Evolutionary conservation across 2,329 filamentous ascomycete genomes (phyloP).

Genomic region (Helminthosporium solani): DNA sequence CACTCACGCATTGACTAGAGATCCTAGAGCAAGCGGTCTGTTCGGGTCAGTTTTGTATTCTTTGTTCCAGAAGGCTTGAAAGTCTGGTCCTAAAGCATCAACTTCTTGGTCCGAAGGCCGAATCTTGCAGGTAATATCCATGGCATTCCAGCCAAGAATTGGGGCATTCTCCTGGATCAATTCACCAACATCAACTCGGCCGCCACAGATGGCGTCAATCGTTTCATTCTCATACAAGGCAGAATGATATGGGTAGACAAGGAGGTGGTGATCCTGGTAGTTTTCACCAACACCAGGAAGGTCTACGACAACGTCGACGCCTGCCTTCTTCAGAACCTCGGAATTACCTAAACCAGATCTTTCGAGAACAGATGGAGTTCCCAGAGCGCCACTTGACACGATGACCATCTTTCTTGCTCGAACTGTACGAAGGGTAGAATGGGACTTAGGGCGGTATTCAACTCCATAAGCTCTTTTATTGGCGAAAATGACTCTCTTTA

Average conservation of each 20-base stretch:
- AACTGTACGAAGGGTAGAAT: constrained; percentile 42
- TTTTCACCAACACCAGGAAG: constrained; percentile 65
- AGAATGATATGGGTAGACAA: constrained; percentile 56
- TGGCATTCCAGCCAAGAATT: constrained; percentile 58
- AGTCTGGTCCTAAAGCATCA: constrained; percentile 53
- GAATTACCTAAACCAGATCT: constrained; percentile 60
- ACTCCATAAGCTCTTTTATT: constrained; percentile 59
- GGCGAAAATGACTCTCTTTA: constrained; percentile 57
- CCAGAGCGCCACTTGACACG: constrained; percentile 52
- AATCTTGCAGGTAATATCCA: constrained; percentile 59
- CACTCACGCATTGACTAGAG: constrained; percentile 39
- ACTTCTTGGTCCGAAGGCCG: constrained; percentile 57
- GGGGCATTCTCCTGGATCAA: constrained; percentile 52
- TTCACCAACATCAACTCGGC: constrained; percentile 49
- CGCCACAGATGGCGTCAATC: constrained; percentile 55
- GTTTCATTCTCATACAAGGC: constrained; percentile 51
- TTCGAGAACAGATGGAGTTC: constrained; percentile 60
- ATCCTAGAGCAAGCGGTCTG: constrained; percentile 53
- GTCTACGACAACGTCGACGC: constrained; percentile 56
- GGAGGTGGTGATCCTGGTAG: constrained; percentile 62
- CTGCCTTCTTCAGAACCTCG: constrained; percentile 51
- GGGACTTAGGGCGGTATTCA: constrained; percentile 57
- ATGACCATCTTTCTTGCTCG: constrained; percentile 58
- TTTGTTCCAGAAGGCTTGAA: constrained; percentile 56
- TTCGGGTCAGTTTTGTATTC: constrained; percentile 53